phyloP scores from a whole-genome alignment of 495 filamentous ascomycete species.

The Amorphotheca resinae region DNA sequence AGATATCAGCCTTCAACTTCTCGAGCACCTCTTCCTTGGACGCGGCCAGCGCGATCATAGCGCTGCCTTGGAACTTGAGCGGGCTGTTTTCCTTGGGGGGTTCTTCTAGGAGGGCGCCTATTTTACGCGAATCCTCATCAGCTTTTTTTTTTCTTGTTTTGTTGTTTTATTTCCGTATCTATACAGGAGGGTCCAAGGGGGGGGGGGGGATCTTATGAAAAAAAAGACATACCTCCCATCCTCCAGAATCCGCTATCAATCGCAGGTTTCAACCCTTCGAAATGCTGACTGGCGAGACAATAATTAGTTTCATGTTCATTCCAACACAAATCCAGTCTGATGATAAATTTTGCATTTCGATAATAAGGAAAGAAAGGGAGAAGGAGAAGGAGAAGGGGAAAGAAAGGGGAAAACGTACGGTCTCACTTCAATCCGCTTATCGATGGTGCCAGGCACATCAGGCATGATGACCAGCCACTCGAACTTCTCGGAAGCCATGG shows the following conservation, averaged over 20 bases:
- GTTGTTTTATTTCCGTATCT: not conserved
- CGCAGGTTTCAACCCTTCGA: constrained; percentile 33
- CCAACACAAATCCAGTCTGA: too few relatives aligned
- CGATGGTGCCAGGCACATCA: constrained; percentile 53
- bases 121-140: too few relatives aligned
- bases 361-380: not conserved
- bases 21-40: constrained; percentile 57
- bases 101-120: constrained; percentile 60
- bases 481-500: constrained; percentile 31
- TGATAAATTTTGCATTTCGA: too few relatives aligned
- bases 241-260: constrained; percentile 36
- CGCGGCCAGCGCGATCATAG: constrained; percentile 48
- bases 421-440: constrained; percentile 59
- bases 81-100: constrained; percentile 48
- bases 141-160: not conserved
- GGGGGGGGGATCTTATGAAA: constrained; percentile 48
- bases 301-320: not conserved
- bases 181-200: too few relatives aligned
- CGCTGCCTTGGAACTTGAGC: constrained; percentile 57
- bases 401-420: constrained; percentile 37
- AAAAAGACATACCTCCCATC: constrained; percentile 39
- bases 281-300: constrained; percentile 36
- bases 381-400: not conserved
- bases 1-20: constrained; percentile 59
- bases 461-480: constrained; percentile 85